These are phyloP conservation scores for Mycena capillaripes DNA, from an alignment of 768 basidiomycete genomes.

Conservation along the genomic window DNA sequence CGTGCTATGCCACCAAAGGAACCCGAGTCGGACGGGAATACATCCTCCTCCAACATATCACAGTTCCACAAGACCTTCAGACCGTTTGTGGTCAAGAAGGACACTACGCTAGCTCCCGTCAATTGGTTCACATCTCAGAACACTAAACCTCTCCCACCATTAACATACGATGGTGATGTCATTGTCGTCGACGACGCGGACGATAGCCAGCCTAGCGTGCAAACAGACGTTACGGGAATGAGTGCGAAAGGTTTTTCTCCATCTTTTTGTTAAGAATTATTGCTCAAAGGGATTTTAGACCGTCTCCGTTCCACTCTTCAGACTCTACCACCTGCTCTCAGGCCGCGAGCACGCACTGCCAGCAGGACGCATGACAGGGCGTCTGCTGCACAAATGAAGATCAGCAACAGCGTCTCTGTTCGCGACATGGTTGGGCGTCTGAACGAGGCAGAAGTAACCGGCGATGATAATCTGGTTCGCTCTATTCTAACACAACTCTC, in stretches of 20 bases:
- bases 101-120: slow-evolving; percentile 74
- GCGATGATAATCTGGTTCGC: slow-evolving; percentile 79
- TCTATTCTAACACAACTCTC: slow-evolving; percentile 71
- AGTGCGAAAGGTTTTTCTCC: slow-evolving; percentile 55
- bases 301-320: slow-evolving; percentile 55
- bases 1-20: slow-evolving; percentile 42
- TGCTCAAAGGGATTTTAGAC: slow-evolving; percentile 44
- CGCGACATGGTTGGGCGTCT: slow-evolving; percentile 70
- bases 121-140: slow-evolving; percentile 71
- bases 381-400: slow-evolving; percentile 48
- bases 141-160: slow-evolving; percentile 18
- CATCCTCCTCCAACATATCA: slow-evolving; percentile 53
- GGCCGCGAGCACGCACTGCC: neutral
- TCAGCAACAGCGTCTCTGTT: slow-evolving; percentile 53
- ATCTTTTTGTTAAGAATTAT: neutral
- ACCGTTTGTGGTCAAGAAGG: slow-evolving; percentile 86
- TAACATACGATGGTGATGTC: slow-evolving; percentile 54
- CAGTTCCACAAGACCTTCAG: slow-evolving; percentile 86
- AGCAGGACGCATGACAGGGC: slow-evolving; percentile 8
- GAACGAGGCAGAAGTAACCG: slow-evolving; percentile 82
- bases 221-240: slow-evolving; percentile 48
- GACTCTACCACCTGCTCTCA: slow-evolving; percentile 46
- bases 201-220: neutral
- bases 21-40: slow-evolving; percentile 40
- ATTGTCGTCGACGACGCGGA: slow-evolving; percentile 71